A percentile compares a stretch with the other conserved stretches of the same genome.
Conservation (phyloP, 169 alveolate genomes). For the Eimeria necatrix region DNA sequence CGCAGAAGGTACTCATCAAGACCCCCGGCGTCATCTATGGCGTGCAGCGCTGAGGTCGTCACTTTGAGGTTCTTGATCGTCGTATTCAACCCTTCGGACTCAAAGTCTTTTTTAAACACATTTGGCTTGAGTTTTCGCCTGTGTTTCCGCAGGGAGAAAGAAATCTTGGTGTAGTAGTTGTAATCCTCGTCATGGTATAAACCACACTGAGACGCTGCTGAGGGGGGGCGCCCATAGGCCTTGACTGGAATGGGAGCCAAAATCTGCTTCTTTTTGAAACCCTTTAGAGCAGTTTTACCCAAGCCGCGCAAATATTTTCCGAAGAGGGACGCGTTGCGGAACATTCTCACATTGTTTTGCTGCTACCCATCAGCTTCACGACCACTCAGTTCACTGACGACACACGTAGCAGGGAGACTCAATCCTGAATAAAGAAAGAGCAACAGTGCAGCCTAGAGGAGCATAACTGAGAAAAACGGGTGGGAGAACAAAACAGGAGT, state of each 20-base stretch:
- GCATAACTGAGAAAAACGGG: no score
- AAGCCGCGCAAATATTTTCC: conserved; percentile 81
- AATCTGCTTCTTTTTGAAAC: conserved; percentile 89
- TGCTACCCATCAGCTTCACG: no score
- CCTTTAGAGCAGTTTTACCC: conserved; percentile 64
- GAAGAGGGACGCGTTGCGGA: conserved; percentile 77
- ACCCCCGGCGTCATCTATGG: conserved; percentile 93
- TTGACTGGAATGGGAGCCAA: conserved; percentile 93
- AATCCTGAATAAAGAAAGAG: no score
- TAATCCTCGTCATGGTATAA: conserved; percentile 93
- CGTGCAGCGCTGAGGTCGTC: conserved; percentile 92
- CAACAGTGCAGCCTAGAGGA: no score
- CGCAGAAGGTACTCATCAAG: conserved; percentile 91
- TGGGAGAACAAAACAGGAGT: no score
- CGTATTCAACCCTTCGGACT: conserved; percentile 84
- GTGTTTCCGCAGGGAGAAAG: conserved; percentile 66
- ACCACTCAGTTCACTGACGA: no score
- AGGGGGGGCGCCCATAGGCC: conserved; percentile 93
- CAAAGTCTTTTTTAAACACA: conserved; percentile 61
- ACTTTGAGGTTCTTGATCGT: conserved; percentile 89
- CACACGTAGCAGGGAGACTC: no score
- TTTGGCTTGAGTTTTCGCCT: conserved; percentile 78
- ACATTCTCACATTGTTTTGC: conserved; percentile 59
- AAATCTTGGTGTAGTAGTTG: conserved; percentile 79
- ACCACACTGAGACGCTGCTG: conserved; percentile 93